phyloP scores from a whole-genome alignment of 352 stramenopile species.

The Globisporangium paroecandrum region DNA sequence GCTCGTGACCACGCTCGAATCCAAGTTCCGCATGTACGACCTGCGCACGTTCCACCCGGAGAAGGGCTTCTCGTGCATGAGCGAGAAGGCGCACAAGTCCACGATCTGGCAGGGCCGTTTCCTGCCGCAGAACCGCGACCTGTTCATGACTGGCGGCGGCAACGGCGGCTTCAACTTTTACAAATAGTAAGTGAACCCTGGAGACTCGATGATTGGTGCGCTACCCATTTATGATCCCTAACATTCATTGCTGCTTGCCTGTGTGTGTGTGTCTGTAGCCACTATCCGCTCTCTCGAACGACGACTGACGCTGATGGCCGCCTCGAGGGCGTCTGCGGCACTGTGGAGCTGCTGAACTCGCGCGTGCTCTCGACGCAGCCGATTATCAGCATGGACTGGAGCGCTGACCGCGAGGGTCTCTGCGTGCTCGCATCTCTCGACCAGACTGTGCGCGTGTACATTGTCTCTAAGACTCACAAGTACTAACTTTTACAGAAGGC shows the following conservation, averaged over 20 bases:
- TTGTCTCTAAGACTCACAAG: conserved; percentile 96
- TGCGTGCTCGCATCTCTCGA: conserved; percentile 91
- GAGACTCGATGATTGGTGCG: not conserved
- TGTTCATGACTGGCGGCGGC: conserved; percentile 95
- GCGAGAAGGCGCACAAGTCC: conserved; percentile 92
- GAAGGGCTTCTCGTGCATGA: conserved; percentile 91
- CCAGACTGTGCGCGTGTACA: conserved; percentile 94
- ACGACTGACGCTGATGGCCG: conserved; percentile 83
- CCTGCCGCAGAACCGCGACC: conserved; percentile 94
- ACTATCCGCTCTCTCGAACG: conserved; percentile 79
- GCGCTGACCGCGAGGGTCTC: conserved; percentile 91
- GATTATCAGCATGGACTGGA: conserved; percentile 97
- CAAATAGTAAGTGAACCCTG: conserved; percentile 88
- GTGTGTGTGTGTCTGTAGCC: conserved; percentile 25
- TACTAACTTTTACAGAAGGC: not conserved
- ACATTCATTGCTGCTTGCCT: not conserved
- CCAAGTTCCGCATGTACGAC: conserved; percentile 95
- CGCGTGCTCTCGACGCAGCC: conserved; percentile 95
- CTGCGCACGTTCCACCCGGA: conserved; percentile 90
- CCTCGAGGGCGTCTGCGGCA: conserved; percentile 87
- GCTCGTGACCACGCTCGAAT: conserved; percentile 94
- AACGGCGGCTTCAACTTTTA: conserved; percentile 97
- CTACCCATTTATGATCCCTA: not conserved
- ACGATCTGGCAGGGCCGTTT: conserved; percentile 94
- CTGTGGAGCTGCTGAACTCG: conserved; percentile 94